Evolutionary conservation across 1,284 basidiomycete genomes (phyloP).

Genomic region (Entoloma clypeatum): DNA sequence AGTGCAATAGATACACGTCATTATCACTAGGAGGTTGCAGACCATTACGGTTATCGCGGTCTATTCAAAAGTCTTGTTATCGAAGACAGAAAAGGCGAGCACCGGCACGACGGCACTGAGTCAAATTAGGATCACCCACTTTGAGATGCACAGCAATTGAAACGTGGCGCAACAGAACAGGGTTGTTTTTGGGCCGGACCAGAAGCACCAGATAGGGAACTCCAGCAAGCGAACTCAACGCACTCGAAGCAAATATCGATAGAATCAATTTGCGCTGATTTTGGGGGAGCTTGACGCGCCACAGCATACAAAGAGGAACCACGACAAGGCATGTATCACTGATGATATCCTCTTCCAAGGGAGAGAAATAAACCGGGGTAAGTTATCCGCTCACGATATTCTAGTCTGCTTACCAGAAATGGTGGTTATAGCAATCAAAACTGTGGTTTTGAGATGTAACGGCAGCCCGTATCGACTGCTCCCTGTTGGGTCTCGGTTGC

Average conservation of each 20-base stretch:
- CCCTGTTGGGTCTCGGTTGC: constrained; percentile 6
- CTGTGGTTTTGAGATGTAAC: constrained; percentile 2
- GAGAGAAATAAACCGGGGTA: not conserved
- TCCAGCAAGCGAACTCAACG: constrained; percentile 11
- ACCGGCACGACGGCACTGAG: constrained; percentile 5
- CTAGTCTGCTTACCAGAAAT: constrained; percentile 4
- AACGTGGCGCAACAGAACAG: too few relatives aligned
- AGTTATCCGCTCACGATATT: not conserved
- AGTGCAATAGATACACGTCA: constrained; percentile 12
- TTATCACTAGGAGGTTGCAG: constrained; percentile 15
- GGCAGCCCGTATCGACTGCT: constrained; percentile 4
- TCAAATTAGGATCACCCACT: constrained; percentile 5
- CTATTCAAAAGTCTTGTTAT: not conserved
- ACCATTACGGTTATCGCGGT: constrained; percentile 8
- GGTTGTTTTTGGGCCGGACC: constrained; percentile 5
- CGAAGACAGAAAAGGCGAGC: not conserved
- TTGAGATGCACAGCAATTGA: too few relatives aligned
- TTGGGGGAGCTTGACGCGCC: constrained; percentile 14
- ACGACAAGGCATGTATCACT: constrained; percentile 16
- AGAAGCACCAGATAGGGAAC: constrained; percentile 11
- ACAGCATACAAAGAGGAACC: constrained; percentile 17
- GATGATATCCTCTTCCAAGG: constrained; percentile 10
- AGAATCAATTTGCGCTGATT: constrained; percentile 15
- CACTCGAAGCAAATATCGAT: constrained; percentile 15
- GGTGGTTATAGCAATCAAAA: constrained; percentile 6